Evolutionary conservation across 257 asterid species (phyloP), one percentile per base, ranked within the genome.

Genomic region (Thymus quinquecostatus): DNA sequence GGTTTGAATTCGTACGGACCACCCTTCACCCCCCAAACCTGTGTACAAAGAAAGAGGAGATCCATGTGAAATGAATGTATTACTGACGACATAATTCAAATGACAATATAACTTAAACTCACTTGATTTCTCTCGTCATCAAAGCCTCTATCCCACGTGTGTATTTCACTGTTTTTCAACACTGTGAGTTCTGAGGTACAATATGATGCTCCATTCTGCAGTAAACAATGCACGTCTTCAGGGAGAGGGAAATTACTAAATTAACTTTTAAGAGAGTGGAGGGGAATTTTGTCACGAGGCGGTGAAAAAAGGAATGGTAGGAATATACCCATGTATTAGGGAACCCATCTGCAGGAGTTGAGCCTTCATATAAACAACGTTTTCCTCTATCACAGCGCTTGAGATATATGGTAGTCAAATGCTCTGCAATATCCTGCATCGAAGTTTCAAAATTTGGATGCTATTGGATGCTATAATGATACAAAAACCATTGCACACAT

Each of bases 11-110:
- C 99, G 36, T 88, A 89, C 0, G 98, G 96, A 53, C 99, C 94
- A 51, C 79, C 95, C 85, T 88, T 93, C 53, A 85, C 94, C 30
- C 97, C 98, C 98, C 97, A 93, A 58, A 91, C 93, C 98, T 93
- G 89, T 62, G 64, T 82, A 47, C 2, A n/a, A 13, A 13, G 58
- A 66, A 74, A 53, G 5, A 29, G 61, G 60, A 10, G 40, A 29
- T 56, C n/a, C 13, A 72, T 36, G 11, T 30, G 47, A 63, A 48
- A 36, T 71, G 55, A 71, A 48, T 32, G 58, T n/a, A 45, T 4
- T 2, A 7, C 30, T 36, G 0, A 55, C 55, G 45, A 48, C 55
- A 44, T 13, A 38, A 11, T 28, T 11, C 6, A 12, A 54, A 21
- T 44, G 43, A 68, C 12, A 53, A 33, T 40, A 50, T 2, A 66